Evolutionary conservation across 108 stramenopile species (phyloP).

Genomic region (Skeletonema costatum): DNA sequence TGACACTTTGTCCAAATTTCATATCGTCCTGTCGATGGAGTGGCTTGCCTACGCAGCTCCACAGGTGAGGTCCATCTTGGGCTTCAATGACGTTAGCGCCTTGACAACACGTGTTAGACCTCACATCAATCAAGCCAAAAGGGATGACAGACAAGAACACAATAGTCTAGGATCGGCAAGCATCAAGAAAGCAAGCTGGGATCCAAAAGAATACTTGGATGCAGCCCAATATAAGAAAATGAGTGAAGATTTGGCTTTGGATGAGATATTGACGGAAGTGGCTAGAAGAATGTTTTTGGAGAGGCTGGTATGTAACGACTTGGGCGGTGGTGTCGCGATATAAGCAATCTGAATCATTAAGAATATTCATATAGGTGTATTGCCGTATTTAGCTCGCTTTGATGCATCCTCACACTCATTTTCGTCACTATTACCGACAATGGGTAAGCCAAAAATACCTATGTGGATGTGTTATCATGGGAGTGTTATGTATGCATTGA

Average conservation of each 20-base stretch:
- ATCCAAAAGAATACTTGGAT: slow-evolving; percentile 65
- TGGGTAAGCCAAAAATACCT: too few relatives aligned
- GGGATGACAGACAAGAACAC: slow-evolving; percentile 76
- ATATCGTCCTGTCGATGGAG: slow-evolving; percentile 81
- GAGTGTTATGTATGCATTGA: too few relatives aligned
- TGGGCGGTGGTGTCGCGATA: slow-evolving; percentile 7
- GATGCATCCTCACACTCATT: too few relatives aligned
- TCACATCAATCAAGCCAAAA: slow-evolving; percentile 67
- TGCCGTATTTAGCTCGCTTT: too few relatives aligned
- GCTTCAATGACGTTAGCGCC: slow-evolving; percentile 62
- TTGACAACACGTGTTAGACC: slow-evolving; percentile 77
- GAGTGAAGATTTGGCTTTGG: slow-evolving; percentile 81
- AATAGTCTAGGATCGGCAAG: slow-evolving; percentile 73
- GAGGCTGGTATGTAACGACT: slow-evolving; percentile 67
- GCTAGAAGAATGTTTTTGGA: slow-evolving; percentile 82
- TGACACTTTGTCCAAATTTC: slow-evolving; percentile 69
- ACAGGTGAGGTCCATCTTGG: slow-evolving; percentile 60
- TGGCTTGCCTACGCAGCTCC: slow-evolving; percentile 76
- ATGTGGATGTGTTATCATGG: too few relatives aligned
- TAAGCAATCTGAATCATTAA: neutral
- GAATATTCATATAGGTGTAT: too few relatives aligned
- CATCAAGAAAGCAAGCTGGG: slow-evolving; percentile 77
- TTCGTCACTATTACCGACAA: too few relatives aligned
- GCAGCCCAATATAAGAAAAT: slow-evolving; percentile 63
- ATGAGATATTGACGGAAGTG: slow-evolving; percentile 81